These are phyloP conservation scores for Aspergillus sp. DNA, from an alignment of 2,329 filamentous ascomycete genomes.

Conservation along the genomic window DNA sequence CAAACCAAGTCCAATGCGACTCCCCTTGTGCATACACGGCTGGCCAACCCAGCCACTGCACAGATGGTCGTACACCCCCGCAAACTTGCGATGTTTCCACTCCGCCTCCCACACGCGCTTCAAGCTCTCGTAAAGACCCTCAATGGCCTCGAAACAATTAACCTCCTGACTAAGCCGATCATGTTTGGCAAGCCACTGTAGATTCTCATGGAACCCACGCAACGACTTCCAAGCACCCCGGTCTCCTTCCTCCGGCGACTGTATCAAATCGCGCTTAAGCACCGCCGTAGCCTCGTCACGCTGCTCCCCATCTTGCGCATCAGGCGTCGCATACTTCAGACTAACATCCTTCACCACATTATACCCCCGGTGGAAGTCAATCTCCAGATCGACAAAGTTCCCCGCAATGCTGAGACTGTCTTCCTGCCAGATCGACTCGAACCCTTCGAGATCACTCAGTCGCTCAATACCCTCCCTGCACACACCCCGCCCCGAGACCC, in stretches of 20 bases:
- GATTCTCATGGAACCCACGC: conserved; percentile 44
- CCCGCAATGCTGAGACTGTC: conserved; percentile 50
- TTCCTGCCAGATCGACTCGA: conserved; percentile 51
- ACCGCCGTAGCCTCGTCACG: conserved; percentile 47
- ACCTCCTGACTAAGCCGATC: conserved; percentile 48
- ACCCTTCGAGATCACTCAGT: conserved; percentile 46
- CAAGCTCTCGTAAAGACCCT: conserved; percentile 45
- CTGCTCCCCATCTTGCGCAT: conserved; percentile 43
- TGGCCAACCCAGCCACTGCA: conserved; percentile 45
- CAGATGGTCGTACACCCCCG: conserved; percentile 41
- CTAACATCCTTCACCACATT: conserved; percentile 48
- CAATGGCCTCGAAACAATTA: conserved; percentile 51
- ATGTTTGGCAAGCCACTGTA: conserved; percentile 47
- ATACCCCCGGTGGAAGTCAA: conserved; percentile 44
- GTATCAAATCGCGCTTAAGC: conserved; percentile 43
- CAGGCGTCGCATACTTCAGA: conserved; percentile 46
- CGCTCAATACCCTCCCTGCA: conserved; percentile 48
- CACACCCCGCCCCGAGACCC: conserved; percentile 46
- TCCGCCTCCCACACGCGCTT: conserved; percentile 48
- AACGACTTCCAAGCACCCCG: conserved; percentile 40
- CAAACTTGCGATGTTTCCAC: conserved; percentile 32
- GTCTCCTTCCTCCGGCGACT: conserved; percentile 34
- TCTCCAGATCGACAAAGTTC: conserved; percentile 50
- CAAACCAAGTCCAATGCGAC: conserved; percentile 43
- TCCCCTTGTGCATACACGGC: conserved; percentile 43